Evolutionary conservation across 768 basidiomycete species (phyloP), one percentile per base, ranked within the genome.

Genomic region (Mycena belliarum): DNA sequence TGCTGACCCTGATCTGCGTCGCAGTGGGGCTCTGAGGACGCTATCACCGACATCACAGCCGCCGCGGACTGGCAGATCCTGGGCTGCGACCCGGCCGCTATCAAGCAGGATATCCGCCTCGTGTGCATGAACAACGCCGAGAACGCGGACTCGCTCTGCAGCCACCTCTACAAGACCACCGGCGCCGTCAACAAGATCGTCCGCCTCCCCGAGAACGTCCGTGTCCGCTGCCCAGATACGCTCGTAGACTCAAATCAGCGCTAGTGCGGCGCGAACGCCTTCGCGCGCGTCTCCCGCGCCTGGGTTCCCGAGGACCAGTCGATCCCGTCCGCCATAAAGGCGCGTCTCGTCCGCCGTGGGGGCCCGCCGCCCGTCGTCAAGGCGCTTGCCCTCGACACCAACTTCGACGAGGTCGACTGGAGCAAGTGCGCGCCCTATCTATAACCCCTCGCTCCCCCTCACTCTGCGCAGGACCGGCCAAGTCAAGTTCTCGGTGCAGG

Each of bases 11-110:
- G 9, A 35, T n/a, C n/a, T n/a, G n/a, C n/a, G n/a, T n/a, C n/a
- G n/a, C 7, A 38, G 37, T 38, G 37, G 37, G 37, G 37, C 4
- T 52, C 63, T 15, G 26, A 32, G 8, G 54, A 62, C 43, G 64
- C 69, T 1, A 70, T 77, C 32, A 69, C 74, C 11, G 76, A 78
- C 49, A 72, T 78, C 45, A 78, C 76, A 8, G 14, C 60, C 16
- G 76, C 75, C 24, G 76, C 75, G 15, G 75, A 73, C 29, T 78
- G 76, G 76, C 64, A 65, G 20, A 73, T 78, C 44, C 60, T 75
- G 26, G 72, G 69, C 46, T 78, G 76, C 49, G 63, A 73, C 52
- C 46, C 70, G 4, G 66, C 65, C 40, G 55, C 56, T 20, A 47
- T 64, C 3, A 56, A 66, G 21, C 74, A 75, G 49, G 68, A 70